Base-by-base conservation (phyloP, 208 protist species). In the Leishmania braziliensis region DNA sequence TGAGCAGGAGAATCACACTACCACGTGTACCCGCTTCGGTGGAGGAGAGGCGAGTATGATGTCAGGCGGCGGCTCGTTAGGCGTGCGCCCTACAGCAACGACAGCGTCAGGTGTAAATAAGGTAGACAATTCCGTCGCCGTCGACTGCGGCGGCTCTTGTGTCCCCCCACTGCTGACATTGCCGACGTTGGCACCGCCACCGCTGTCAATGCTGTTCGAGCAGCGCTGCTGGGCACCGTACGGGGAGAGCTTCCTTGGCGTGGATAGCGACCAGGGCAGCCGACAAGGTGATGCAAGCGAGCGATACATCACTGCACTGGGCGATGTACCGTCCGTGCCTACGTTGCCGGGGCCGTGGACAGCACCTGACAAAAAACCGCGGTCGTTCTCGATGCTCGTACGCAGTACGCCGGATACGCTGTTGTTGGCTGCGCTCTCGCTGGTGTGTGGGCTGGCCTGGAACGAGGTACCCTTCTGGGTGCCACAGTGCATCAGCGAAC, bases 31-130 rank as follows among this genome's bases (percentile, higher is more conserved):
- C 1, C 73, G 82, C 75, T 82, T 82, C 26, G 46, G 46, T 23
- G 73, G 51, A 33, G 77, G 77, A 3, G 78, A n/a, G 26, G 33
- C 78, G 20, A 86, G 74, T 56, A 82, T 75, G 46, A 86, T 86
- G 39, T 86, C 82, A 2, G 82, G 82, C 23, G 82, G 82, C 63
- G 82, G 82, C 36, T 82, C 78, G 66, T 86, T 78, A 12, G 78
- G 80, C 33, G 78, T 86, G 56, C 72, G 39, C 43, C 26, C 4
- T n/a, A 23, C 36, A n/a, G 39, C 14, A 9, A n/a, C 29, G 20
- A 50, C 20, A 5, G 23, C 16, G 18, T 68, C 74, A 29, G 20
- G 74, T 51, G 23, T 14, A 33, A 53, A 10, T 5, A 29, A 43
- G 20, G 58, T 23, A 20, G 56, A 66, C 23, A n/a, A 39, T 56